Evolutionary conservation across 2,329 filamentous ascomycete genomes (phyloP).

Genomic region (Claviceps paspali): DNA sequence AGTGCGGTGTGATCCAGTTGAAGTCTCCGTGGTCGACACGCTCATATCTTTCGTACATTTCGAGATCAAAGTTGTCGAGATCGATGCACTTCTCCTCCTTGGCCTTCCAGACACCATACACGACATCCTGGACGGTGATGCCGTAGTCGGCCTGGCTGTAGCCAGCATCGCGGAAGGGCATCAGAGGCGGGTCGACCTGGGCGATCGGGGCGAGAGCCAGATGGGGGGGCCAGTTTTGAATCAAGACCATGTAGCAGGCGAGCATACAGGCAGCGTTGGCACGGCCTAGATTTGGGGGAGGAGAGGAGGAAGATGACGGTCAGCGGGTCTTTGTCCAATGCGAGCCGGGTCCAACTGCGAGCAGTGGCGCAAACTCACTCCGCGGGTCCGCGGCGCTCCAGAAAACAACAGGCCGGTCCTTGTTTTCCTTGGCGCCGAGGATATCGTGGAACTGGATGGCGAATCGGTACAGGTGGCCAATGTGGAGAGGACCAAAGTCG

Average conservation of each 20-base stretch:
- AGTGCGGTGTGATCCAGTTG: constrained; percentile 95
- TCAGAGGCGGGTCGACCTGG: constrained; percentile 90
- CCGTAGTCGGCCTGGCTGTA: constrained; percentile 98
- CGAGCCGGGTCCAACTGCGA: too few relatives aligned
- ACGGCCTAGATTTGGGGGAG: constrained; percentile 59
- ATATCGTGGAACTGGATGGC: constrained; percentile 93
- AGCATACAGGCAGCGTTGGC: constrained; percentile 90
- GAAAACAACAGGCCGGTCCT: constrained; percentile 82
- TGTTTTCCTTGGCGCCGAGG: constrained; percentile 78
- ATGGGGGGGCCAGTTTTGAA: constrained; percentile 95
- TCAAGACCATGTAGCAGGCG: constrained; percentile 96
- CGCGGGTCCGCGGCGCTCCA: constrained; percentile 87
- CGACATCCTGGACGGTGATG: constrained; percentile 89
- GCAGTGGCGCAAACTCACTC: constrained; percentile 58
- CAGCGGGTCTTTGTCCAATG: background rate
- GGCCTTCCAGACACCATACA: constrained; percentile 97
- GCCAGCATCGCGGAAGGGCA: constrained; percentile 96
- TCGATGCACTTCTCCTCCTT: constrained; percentile 91
- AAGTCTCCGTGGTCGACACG: constrained; percentile 97
- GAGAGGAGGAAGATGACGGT: background rate
- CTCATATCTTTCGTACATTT: constrained; percentile 94
- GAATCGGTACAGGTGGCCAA: constrained; percentile 93
- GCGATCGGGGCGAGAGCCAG: constrained; percentile 88
- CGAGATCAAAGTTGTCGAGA: constrained; percentile 84
- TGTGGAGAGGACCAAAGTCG: constrained; percentile 94